Base-by-base conservation (phyloP, 441 rosid species). In the Erodium texanum region DNA sequence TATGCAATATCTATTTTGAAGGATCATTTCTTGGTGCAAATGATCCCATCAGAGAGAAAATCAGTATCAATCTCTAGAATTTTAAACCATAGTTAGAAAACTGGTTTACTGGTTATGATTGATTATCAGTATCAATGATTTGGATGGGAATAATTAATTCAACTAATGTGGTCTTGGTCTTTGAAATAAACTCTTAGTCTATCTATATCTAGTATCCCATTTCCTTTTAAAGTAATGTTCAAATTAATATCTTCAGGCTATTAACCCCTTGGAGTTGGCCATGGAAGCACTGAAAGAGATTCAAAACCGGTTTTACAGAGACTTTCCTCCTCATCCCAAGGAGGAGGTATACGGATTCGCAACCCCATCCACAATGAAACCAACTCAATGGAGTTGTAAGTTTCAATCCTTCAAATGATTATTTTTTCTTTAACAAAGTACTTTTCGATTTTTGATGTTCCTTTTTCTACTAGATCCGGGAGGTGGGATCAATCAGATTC, bases 401-500 rank as follows among this genome's bases (percentile, higher is more conserved):
- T 73, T 58, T 27, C 62, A 16, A 65, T 50, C 66, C 43, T 59
- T 4, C 66, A 38, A 66, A 61, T 48, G 70, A 20, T 20, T 23
- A 66, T 68, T 58, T 62, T 68, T 15, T 2, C 45, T 3, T 16
- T 38, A 63, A 67, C 58, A 16, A 8, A 36, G 54, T 32, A 11
- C 5, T 68, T 12, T 52, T 68, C 43, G n/a, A 18, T 68, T 72
- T 71, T 66, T 68, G 20, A 68, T 70, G 18, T 23, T 70, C 18
- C 1, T 70, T 73, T 63, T 81, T 23, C 68, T 63, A n/a, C 45
- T 66, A 93, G 99, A 93, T 85, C 99, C 99, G 7, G 93, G 90
- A 69, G 99, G 97, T 1, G 99, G 99, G 52, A 84, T 93, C 79
- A 93, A 93, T 82, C 99, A 93, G 84, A 91, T 93, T 78, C 97